Percentiles rank a stretch among this genome's conserved stretches.
Evolutionary conservation across 768 basidiomycete species (phyloP).

Genomic region (Scleroderma citrinum): DNA sequence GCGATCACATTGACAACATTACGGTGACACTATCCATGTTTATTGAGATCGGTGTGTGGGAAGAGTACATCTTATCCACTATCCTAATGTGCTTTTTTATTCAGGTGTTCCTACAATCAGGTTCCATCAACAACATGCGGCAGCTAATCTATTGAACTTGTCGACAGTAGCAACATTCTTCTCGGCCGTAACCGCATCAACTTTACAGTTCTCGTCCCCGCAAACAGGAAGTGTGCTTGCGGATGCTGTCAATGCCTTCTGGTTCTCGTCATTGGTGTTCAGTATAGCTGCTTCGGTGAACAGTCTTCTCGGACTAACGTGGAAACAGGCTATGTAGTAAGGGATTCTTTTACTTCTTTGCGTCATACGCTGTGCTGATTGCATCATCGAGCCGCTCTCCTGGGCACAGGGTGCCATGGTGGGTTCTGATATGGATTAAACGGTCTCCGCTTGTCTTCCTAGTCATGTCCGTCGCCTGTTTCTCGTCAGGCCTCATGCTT

Average conservation of each 20-base stretch:
- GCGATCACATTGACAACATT: slow-evolving; percentile 49
- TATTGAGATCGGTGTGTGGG: slow-evolving; percentile 45
- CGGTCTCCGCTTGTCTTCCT: slow-evolving; percentile 78
- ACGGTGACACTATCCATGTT: slow-evolving; percentile 45
- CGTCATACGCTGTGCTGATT: slow-evolving; percentile 10
- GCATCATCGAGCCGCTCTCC: slow-evolving; percentile 40
- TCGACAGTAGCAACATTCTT: slow-evolving; percentile 53
- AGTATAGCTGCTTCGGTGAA: slow-evolving; percentile 51
- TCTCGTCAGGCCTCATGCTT: slow-evolving; percentile 70
- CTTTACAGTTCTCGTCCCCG: slow-evolving; percentile 42
- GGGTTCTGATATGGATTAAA: slow-evolving; percentile 78
- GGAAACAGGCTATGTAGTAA: slow-evolving; percentile 55
- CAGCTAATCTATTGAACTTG: slow-evolving; percentile 42
- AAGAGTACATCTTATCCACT: slow-evolving; percentile 13
- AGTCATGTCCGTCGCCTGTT: slow-evolving; percentile 78
- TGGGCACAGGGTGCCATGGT: slow-evolving; percentile 51
- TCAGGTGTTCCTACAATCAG: slow-evolving; percentile 50
- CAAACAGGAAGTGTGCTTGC: slow-evolving; percentile 30
- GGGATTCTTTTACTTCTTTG: slow-evolving; percentile 18
- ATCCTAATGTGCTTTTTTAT: slow-evolving; percentile 20
- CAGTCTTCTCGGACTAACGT: slow-evolving; percentile 45
- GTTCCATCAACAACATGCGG: slow-evolving; percentile 48
- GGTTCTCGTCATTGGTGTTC: slow-evolving; percentile 52
- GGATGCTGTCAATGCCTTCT: slow-evolving; percentile 45
- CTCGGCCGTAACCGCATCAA: slow-evolving; percentile 47